These are phyloP conservation scores for Vigna angularis DNA, from an alignment of 306 rosid species.

Conservation along the genomic window DNA sequence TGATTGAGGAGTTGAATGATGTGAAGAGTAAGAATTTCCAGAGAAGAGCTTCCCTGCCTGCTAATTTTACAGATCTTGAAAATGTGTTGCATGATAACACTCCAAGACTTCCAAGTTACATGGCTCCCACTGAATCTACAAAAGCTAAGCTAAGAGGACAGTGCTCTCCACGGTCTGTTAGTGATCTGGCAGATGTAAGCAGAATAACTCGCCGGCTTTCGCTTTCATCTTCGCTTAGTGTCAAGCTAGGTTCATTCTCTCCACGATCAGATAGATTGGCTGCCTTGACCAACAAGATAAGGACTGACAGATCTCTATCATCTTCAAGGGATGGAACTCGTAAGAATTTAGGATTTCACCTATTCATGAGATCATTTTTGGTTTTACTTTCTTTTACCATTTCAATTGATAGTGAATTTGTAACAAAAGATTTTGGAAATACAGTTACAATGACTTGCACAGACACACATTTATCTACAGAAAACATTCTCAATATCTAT, in stretches of 20 bases:
- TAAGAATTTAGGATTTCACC: slow-evolving; percentile 30
- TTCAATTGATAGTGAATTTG: slow-evolving; percentile 1
- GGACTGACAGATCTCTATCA: slow-evolving; percentile 40
- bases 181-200: slow-evolving; percentile 42
- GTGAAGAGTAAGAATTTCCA: slow-evolving; percentile 32
- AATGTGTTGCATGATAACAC: slow-evolving; percentile 30
- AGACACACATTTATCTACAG: neutral
- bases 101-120: slow-evolving; percentile 51
- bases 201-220: slow-evolving; percentile 48
- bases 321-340: slow-evolving; percentile 49
- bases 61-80: slow-evolving; percentile 42
- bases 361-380: neutral
- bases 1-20: slow-evolving; percentile 39
- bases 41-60: slow-evolving; percentile 53
- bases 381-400: neutral
- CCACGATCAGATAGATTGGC: slow-evolving; percentile 39
- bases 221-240: slow-evolving; percentile 37
- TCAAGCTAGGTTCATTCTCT: slow-evolving; percentile 45
- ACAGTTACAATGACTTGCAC: neutral
- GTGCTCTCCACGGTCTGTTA: slow-evolving; percentile 39
- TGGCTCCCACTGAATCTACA: slow-evolving; percentile 60
- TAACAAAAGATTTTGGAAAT: slow-evolving; percentile 10
- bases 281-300: slow-evolving; percentile 38
- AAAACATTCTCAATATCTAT: neutral
- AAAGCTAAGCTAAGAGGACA: slow-evolving; percentile 59